These are phyloP conservation scores for Schwanniomyces occidentalis DNA, from an alignment of 805 yeast species.

Conservation along the genomic window DNA sequence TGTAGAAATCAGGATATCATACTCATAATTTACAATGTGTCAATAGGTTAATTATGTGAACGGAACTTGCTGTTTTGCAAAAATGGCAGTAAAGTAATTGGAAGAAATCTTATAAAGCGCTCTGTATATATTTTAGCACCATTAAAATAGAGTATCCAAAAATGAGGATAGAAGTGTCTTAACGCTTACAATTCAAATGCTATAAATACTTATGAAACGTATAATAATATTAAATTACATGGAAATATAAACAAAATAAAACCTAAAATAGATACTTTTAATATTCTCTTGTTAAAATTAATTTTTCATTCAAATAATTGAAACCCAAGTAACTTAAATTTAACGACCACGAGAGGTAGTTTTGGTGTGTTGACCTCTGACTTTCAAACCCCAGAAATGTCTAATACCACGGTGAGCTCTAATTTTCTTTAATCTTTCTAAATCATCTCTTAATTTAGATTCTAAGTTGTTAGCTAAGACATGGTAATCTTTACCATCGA, in stretches of 20 bases:
- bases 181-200: too few species aligned
- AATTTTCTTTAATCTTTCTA: slow-evolving; percentile 99
- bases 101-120: too few species aligned
- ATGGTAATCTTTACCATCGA: slow-evolving; percentile 99
- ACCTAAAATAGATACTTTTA: slow-evolving; percentile 7
- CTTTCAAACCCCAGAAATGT: slow-evolving; percentile 99
- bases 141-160: too few species aligned
- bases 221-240: slow-evolving; percentile 19
- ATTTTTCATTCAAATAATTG: slow-evolving; percentile 4
- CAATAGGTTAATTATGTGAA: too few species aligned
- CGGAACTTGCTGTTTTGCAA: too few species aligned
- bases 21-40: too few species aligned
- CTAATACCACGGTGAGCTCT: slow-evolving; percentile 99
- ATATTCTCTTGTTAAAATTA: slow-evolving; percentile 4
- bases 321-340: slow-evolving; percentile 21
- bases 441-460: slow-evolving; percentile 99
- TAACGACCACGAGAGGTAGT: slow-evolving; percentile 94
- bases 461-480: slow-evolving; percentile 98
- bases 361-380: slow-evolving; percentile 99
- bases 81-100: too few species aligned
- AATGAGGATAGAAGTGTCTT: too few species aligned
- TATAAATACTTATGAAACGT: slow-evolving; percentile 10
- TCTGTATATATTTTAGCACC: too few species aligned
- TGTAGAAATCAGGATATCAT: too few species aligned
- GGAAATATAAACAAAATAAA: slow-evolving; percentile 13